These are phyloP conservation scores for Pseudozyma hubeiensis DNA, from an alignment of 1,284 basidiomycete species.

Conservation along the genomic window DNA sequence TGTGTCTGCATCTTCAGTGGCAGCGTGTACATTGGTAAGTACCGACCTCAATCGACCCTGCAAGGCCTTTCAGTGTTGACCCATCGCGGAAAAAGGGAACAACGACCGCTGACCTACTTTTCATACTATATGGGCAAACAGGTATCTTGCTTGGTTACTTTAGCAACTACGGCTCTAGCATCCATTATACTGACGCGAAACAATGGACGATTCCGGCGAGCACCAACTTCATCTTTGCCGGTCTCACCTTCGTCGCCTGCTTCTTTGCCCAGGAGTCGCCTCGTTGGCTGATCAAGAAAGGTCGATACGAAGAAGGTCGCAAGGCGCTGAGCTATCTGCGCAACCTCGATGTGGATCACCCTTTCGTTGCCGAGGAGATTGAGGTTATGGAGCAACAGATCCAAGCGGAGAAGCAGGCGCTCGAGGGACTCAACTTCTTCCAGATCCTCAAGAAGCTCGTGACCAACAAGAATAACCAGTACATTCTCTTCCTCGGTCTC, in stretches of 20 bases:
- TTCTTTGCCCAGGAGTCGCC: slow-evolving; percentile 54
- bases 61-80: not conserved
- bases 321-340: slow-evolving; percentile 46
- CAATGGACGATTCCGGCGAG: slow-evolving; percentile 50
- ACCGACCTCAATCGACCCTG: not conserved
- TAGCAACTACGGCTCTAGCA: slow-evolving; percentile 29
- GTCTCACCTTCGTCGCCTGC: slow-evolving; percentile 42
- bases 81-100: not conserved
- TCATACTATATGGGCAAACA: not conserved
- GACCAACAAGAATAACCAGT: slow-evolving; percentile 47
- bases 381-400: slow-evolving; percentile 49
- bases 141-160: slow-evolving; percentile 43
- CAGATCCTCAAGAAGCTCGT: slow-evolving; percentile 47
- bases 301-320: slow-evolving; percentile 45
- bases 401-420: slow-evolving; percentile 33
- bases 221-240: slow-evolving; percentile 57
- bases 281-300: slow-evolving; percentile 54
- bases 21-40: slow-evolving; percentile 42
- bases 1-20: slow-evolving; percentile 47
- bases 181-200: slow-evolving; percentile 17
- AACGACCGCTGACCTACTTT: not conserved
- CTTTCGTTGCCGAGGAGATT: slow-evolving; percentile 42
- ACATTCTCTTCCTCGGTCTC: slow-evolving; percentile 47
- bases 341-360: slow-evolving; percentile 42
- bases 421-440: slow-evolving; percentile 35